A percentile compares a stretch with the other conserved stretches of the same genome.
phyloP scores from a whole-genome alignment of 148 eudicot genomes.

The Rhododendron williamsianum region DNA sequence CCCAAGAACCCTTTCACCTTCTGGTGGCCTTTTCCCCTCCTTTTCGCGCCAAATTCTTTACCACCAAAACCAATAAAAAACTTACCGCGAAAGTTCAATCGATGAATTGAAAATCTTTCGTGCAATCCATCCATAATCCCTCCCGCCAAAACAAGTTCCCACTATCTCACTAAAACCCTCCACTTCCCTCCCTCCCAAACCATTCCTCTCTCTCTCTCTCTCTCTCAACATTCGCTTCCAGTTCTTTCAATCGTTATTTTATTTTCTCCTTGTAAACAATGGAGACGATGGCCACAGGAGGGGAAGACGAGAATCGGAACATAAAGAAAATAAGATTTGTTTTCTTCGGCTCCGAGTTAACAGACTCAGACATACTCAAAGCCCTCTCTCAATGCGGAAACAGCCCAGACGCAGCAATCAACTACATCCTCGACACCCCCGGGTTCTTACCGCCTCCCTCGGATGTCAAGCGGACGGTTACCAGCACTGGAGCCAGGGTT shows the following conservation, averaged over 20 bases:
- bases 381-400: conserved; percentile 19
- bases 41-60: background rate
- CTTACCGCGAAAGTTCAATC: background rate
- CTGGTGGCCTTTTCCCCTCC: background rate
- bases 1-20: background rate
- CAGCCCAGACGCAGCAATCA: conserved; percentile 20
- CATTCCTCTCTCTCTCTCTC: background rate
- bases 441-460: background rate
- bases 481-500: conserved; percentile 40
- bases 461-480: conserved; percentile 25
- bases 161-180: background rate
- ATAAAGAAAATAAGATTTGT: conserved; percentile 13
- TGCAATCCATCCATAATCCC: background rate
- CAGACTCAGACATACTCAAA: conserved; percentile 12
- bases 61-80: background rate
- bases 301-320: conserved; percentile 8
- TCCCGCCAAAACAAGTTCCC: background rate
- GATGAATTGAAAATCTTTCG: background rate
- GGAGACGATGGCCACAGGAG: conserved; percentile 1
- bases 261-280: background rate
- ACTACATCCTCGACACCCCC: conserved; percentile 19
- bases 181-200: background rate
- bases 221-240: background rate
- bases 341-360: background rate
- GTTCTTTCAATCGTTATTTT: background rate